Evolutionary conservation across 495 filamentous ascomycete species (phyloP), one percentile per base, ranked within the genome.

Genomic region (Neurospora sp.): DNA sequence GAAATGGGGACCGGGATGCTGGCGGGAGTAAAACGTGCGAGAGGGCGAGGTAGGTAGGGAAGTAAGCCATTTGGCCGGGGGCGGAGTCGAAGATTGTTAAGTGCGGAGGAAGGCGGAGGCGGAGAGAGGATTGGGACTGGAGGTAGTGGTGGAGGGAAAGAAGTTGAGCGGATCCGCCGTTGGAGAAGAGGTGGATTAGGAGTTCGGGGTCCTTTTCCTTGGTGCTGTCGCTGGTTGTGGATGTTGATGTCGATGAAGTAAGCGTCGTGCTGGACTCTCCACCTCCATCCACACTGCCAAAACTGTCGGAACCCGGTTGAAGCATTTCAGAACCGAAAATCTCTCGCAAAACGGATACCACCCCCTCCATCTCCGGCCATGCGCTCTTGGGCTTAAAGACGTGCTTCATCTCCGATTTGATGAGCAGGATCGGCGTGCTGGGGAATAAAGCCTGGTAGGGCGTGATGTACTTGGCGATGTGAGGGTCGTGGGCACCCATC

Each of bases 401-500:
- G 73, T 85, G 79, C 31, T 69, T 74, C 27, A 78, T 69, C 20
- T 79, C 68, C 69, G 80, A 82, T 68, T 80, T 82, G 68, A 84
- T 35, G 4, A 86, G 77, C 27, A 86, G 73, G 69, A 86, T 83
- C 2, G 72, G 76, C 0, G 81, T 70, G 5, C 78, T 72, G 3
- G 85, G 84, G 75, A 79, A 86, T 4, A 83, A 73, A 4, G 73
- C 72, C 22, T 78, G 83, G 77, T 86, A 82, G 39, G 76, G 79
- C 3, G 74, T 59, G 69, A 85, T 76, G 78, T 86, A 85, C 70
- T 85, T 86, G 61, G 79, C 77, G 72, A 86, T 83, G 78, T 85
- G 84, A 3, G 75, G 73, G 59, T 84, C 79, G 65, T 73, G 82
- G 9, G 85, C 85, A 27, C 80, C 83, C 82, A 85, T 84, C 84